phyloP scores from a whole-genome alignment of 1,284 basidiomycete genomes.

The Malassezia sp. region DNA sequence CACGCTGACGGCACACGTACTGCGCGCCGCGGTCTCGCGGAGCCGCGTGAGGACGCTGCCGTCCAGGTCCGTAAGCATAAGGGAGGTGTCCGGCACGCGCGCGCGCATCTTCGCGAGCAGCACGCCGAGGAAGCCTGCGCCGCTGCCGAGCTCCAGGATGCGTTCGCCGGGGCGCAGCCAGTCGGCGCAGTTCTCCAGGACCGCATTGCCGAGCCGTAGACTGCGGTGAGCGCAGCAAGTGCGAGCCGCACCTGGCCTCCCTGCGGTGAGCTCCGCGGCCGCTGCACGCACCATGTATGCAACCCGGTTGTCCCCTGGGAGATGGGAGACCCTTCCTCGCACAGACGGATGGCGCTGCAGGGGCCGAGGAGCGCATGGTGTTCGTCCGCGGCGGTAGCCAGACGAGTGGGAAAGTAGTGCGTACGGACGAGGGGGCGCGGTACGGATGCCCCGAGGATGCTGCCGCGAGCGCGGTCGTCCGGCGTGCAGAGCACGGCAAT shows the following conservation, averaged over 20 bases:
- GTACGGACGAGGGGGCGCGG: background rate
- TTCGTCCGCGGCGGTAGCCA: background rate
- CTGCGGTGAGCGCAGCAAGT: background rate
- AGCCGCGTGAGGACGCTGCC: conserved; percentile 16
- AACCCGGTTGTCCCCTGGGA: conserved; percentile 21
- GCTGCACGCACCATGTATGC: conserved; percentile 17
- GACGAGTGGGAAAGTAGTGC: conserved; percentile 1
- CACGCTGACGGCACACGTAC: conserved; percentile 4
- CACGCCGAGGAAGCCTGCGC: conserved; percentile 19
- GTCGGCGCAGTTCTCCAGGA: conserved; percentile 15
- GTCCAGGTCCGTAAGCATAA: conserved; percentile 18
- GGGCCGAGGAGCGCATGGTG: conserved; percentile 5
- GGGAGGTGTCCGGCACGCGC: background rate
- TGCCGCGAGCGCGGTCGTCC: background rate
- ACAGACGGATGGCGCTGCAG: conserved; percentile 6
- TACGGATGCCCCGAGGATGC: conserved; percentile 1
- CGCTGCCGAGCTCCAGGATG: conserved; percentile 24
- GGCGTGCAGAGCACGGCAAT: conserved; percentile 4
- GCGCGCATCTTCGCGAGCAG: conserved; percentile 10
- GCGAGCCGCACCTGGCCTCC: conserved; percentile 7
- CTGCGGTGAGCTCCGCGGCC: background rate
- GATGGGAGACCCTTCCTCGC: conserved; percentile 19
- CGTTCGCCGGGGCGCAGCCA: background rate
- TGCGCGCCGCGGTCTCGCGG: conserved; percentile 6
- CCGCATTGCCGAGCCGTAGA: background rate